Conservation (phyloP, 169 alveolate genomes). For the Plasmodium relictum region DNA sequence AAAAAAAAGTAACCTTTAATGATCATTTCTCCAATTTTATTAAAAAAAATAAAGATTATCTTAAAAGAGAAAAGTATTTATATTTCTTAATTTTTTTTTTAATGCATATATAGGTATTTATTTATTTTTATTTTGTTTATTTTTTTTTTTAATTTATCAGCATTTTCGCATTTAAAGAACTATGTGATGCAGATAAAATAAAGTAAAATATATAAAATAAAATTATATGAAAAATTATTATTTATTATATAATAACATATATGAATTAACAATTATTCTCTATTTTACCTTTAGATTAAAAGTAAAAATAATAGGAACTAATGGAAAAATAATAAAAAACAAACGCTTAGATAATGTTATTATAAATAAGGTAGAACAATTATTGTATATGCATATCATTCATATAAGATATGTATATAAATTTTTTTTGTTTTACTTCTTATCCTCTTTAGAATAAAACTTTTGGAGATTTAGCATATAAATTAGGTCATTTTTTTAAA, state of each 20-base stretch:
- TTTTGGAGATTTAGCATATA: slow-evolving; percentile 59
- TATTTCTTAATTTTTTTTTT: neutral
- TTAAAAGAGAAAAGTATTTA: slow-evolving; percentile 47
- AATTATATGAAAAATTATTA: neutral
- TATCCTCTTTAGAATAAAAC: slow-evolving; percentile 37
- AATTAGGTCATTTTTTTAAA: slow-evolving; percentile 55
- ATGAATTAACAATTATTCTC: neutral
- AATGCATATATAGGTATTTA: neutral
- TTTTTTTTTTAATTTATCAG: slow-evolving; percentile 12
- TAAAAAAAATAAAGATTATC: slow-evolving; percentile 52
- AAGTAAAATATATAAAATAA: slow-evolving; percentile 16
- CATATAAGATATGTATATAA: neutral
- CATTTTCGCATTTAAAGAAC: slow-evolving; percentile 29
- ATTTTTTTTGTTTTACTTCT: neutral
- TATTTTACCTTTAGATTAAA: slow-evolving; percentile 21
- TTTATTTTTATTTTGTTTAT: slow-evolving; percentile 2
- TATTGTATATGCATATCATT: neutral
- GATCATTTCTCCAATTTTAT: slow-evolving; percentile 48
- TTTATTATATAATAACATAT: neutral
- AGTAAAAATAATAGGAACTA: slow-evolving; percentile 67
- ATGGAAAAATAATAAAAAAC: slow-evolving; percentile 60
- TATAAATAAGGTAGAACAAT: slow-evolving; percentile 46
- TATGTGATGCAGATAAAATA: slow-evolving; percentile 45
- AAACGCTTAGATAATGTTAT: slow-evolving; percentile 66
- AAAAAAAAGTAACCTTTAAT: slow-evolving; percentile 7